These are phyloP conservation scores for Clitoria ternatea DNA, from an alignment of 306 rosid genomes.

Conservation along the genomic window DNA sequence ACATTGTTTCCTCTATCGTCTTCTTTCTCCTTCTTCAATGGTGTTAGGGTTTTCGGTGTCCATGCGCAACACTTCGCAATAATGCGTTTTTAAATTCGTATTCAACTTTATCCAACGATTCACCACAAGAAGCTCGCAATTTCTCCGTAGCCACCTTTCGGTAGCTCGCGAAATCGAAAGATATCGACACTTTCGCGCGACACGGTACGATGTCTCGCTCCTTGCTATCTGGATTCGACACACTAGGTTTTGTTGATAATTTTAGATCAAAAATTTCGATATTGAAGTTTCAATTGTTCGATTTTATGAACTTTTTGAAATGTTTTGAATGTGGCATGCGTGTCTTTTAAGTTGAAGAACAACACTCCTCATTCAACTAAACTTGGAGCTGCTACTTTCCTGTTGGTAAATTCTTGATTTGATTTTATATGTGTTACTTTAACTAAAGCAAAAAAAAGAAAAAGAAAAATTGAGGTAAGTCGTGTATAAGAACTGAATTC, in stretches of 20 bases:
- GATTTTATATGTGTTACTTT: background rate
- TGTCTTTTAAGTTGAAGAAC: background rate
- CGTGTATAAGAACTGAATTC: background rate
- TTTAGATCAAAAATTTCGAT: background rate
- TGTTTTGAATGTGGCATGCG: background rate
- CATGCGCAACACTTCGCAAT: background rate
- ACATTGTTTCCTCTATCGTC: slow-evolving; percentile 1
- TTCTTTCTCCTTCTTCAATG: background rate
- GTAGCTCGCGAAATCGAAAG: slow-evolving; percentile 2
- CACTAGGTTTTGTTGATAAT: slow-evolving; percentile 25
- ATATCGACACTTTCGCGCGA: background rate
- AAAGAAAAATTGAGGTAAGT: background rate
- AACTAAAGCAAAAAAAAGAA: background rate
- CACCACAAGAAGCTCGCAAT: background rate
- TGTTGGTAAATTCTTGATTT: background rate
- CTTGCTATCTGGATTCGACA: background rate
- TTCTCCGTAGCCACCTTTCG: background rate
- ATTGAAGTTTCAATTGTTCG: background rate
- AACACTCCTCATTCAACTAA: background rate
- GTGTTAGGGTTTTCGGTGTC: slow-evolving; percentile 33
- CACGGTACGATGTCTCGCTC: slow-evolving; percentile 15
- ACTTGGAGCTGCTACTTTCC: slow-evolving; percentile 5
- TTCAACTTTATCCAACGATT: background rate
- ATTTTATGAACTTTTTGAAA: background rate
- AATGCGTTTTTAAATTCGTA: background rate